A percentile compares a stretch with the other conserved stretches of the same genome.
Evolutionary conservation across 257 asterid genomes (phyloP).

Genomic region (Parsonsia alboflavescens): DNA sequence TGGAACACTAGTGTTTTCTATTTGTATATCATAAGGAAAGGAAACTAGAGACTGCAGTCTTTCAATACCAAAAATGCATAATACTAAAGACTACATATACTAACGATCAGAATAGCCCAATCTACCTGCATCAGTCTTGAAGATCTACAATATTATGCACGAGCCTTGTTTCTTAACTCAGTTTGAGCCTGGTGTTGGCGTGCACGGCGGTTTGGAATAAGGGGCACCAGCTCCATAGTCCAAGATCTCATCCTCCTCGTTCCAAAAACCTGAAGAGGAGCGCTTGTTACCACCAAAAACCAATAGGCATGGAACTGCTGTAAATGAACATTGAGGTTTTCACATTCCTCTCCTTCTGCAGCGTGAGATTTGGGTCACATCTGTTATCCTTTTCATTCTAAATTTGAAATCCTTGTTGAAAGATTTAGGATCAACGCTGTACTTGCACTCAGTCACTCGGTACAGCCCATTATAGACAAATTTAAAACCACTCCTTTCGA

Average conservation of each 20-base stretch:
- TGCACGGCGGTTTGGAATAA: not conserved
- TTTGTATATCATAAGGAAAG: not conserved
- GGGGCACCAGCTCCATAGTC: not conserved
- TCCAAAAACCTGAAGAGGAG: not conserved
- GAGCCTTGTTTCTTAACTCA: not conserved
- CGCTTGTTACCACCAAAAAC: not conserved
- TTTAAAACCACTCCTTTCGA: conserved; percentile 32
- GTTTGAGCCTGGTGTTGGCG: not conserved
- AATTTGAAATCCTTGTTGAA: conserved; percentile 54
- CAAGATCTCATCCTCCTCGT: not conserved
- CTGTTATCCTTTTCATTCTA: conserved; percentile 24
- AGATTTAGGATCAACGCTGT: conserved; percentile 28
- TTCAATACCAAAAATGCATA: not conserved
- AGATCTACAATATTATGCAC: not conserved
- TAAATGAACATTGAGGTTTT: not conserved
- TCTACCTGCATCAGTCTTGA: not conserved
- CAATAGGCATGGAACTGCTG: not conserved
- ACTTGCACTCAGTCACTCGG: conserved; percentile 36
- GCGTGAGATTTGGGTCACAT: conserved; percentile 20
- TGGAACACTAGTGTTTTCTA: not conserved
- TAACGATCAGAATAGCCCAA: not conserved
- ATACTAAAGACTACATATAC: not conserved
- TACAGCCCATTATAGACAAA: conserved; percentile 67
- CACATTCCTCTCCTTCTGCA: not conserved
- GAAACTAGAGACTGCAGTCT: not conserved